Base-by-base conservation (phyloP, 192 early-diverging fungal genomes). In the Coemansia sp. region DNA sequence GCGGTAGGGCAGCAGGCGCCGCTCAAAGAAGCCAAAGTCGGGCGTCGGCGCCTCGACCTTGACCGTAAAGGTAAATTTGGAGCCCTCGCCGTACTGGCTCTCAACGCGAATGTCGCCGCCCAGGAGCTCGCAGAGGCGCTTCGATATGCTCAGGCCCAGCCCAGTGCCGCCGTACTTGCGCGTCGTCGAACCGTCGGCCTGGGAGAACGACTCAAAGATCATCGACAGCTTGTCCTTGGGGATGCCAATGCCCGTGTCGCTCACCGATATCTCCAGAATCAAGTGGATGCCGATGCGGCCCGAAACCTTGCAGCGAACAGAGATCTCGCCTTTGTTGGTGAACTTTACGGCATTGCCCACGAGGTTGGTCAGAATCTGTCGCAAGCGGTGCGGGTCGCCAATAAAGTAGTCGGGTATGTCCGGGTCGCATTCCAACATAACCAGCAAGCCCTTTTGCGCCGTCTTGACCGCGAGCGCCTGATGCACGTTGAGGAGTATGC, bases 301-400 rank as follows among this genome's bases (percentile, higher is more conserved):
- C 2, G 36, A n/a, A n/a, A 90, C 60, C 17, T 77, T 77, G 61
- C 85, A 85, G 47, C 71, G 72, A 2, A 94, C 76, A 2, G 83
- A 76, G 4, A 94, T 89, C 25, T 86, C 85, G 56, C 90, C 92
- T 59, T 87, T 85, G 2, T 85, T 89, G 17, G 92, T 95, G 32
- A 95, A 95, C 78, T 95, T 95, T 41, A 95, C 76, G n/a, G 91
- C 88, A 61, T 95, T 95, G 51, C 89, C 89, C 20, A 91, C 90
- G 25, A 95, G 74, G 54, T 95, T 95, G 9, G 90, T 93, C 61
- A 95, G 84, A 32, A 94, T 86, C 76, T 95, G 94, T 27, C 90
- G 81, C 38, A 93, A 60, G 38, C 94, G 84, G 35, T 91, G 70
- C 38, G 89, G 87, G 70, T 95, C 94, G 40, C 90, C 89, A 11